Evolutionary conservation across 106 monocot genomes (phyloP).

Genomic region (Chionographis japonica): DNA sequence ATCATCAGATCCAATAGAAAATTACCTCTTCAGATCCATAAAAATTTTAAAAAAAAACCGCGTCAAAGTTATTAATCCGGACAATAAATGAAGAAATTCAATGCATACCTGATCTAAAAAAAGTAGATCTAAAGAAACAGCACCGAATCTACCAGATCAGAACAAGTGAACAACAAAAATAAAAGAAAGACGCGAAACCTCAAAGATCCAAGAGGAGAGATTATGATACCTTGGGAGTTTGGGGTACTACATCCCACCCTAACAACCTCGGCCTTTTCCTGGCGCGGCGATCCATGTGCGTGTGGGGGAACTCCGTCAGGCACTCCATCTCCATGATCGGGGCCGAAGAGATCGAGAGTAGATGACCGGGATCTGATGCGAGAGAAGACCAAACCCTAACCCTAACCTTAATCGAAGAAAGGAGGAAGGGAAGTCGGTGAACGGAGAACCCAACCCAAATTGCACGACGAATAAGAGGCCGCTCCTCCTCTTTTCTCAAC

Average conservation of each 20-base stretch:
- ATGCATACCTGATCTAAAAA: no score
- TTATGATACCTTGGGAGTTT: slow-evolving; percentile 16
- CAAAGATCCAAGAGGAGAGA: not conserved
- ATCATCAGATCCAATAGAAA: not conserved
- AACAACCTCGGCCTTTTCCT: slow-evolving; percentile 32
- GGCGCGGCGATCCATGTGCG: slow-evolving; percentile 32
- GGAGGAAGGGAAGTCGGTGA: no score
- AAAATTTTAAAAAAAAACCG: not conserved
- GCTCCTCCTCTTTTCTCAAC: no score
- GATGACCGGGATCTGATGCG: not conserved
- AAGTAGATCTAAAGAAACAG: no score
- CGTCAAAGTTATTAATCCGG: no score
- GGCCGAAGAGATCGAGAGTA: not conserved
- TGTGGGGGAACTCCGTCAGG: slow-evolving; percentile 29
- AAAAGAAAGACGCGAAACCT: not conserved
- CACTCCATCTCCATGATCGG: slow-evolving; percentile 38
- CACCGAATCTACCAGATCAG: slow-evolving; percentile 6
- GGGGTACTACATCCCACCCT: slow-evolving; percentile 33
- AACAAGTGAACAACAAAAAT: not conserved
- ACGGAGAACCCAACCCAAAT: no score
- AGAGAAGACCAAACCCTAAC: no score
- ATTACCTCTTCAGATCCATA: not conserved
- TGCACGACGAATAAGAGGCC: no score
- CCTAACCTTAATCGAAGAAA: no score
- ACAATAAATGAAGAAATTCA: no score